Conservation (phyloP, 2,329 filamentous ascomycete genomes). For the Alternaria sp. region DNA sequence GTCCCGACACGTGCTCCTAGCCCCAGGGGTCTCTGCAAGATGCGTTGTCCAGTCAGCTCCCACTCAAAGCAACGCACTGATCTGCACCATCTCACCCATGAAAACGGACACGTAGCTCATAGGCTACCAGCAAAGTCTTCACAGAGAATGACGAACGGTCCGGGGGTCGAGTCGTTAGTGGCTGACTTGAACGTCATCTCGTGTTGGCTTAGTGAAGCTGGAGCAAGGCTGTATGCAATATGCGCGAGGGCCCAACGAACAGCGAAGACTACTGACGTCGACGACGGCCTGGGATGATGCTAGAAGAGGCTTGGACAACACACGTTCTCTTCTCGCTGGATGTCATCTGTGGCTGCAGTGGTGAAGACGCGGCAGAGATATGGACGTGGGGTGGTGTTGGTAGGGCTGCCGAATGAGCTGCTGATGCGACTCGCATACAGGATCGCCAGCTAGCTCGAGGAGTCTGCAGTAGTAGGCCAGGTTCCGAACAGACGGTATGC, state of each 20-base stretch:
- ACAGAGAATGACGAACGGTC: slow-evolving; percentile 21
- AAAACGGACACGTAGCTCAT: slow-evolving; percentile 42
- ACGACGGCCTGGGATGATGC: slow-evolving; percentile 13
- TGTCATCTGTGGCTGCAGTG: slow-evolving; percentile 6
- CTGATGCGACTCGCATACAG: slow-evolving; percentile 20
- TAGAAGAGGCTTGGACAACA: slow-evolving; percentile 22
- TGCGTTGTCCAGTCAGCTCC: slow-evolving; percentile 41
- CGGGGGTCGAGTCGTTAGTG: slow-evolving; percentile 26
- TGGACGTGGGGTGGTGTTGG: slow-evolving; percentile 6
- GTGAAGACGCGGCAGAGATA: background rate
- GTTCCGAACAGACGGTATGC: slow-evolving; percentile 3
- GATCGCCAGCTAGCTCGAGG: slow-evolving; percentile 21
- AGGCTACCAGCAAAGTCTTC: slow-evolving; percentile 40
- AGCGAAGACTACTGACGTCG: slow-evolving; percentile 3
- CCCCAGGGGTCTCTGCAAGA: slow-evolving; percentile 34
- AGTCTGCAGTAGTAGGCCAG: slow-evolving; percentile 3
- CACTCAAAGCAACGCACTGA: slow-evolving; percentile 31
- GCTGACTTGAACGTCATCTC: slow-evolving; percentile 27
- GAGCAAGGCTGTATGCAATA: slow-evolving; percentile 25
- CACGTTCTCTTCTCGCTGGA: slow-evolving; percentile 12
- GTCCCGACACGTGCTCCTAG: slow-evolving; percentile 5
- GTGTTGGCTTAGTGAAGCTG: slow-evolving; percentile 18
- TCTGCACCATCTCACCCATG: slow-evolving; percentile 33
- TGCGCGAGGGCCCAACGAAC: slow-evolving; percentile 10
- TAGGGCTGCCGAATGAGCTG: slow-evolving; percentile 39